Conservation (phyloP, 352 stramenopile genomes). For the Aphanomyces stellatus region DNA sequence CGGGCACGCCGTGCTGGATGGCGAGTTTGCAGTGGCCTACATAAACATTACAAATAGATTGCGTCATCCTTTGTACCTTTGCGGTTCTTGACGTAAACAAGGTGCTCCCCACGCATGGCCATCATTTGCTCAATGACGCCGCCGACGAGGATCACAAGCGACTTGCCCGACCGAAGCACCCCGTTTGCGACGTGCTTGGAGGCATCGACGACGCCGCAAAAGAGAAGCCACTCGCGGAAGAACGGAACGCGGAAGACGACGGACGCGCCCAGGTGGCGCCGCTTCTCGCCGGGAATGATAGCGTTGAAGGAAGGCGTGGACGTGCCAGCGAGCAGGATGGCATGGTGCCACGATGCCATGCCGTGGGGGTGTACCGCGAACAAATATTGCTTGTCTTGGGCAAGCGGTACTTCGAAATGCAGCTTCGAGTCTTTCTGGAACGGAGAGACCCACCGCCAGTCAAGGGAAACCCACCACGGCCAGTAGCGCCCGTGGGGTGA, state of each 20-base stretch:
- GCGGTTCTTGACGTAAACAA: slow-evolving; percentile 68
- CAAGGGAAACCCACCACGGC: slow-evolving; percentile 24
- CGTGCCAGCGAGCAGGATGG: slow-evolving; percentile 43
- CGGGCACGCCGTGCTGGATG: slow-evolving; percentile 59
- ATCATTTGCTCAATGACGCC: slow-evolving; percentile 81
- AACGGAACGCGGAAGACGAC: slow-evolving; percentile 68
- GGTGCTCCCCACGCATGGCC: slow-evolving; percentile 55
- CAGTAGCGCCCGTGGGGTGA: background rate
- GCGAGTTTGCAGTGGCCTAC: slow-evolving; percentile 59
- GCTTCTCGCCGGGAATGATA: slow-evolving; percentile 45
- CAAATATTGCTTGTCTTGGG: slow-evolving; percentile 59
- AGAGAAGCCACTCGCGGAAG: slow-evolving; percentile 70
- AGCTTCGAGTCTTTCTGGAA: slow-evolving; percentile 35
- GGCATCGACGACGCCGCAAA: slow-evolving; percentile 69
- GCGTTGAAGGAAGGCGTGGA: slow-evolving; percentile 65
- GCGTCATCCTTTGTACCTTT: slow-evolving; percentile 31
- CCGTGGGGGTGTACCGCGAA: slow-evolving; percentile 75
- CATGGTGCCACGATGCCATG: slow-evolving; percentile 61
- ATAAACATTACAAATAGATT: slow-evolving; percentile 4
- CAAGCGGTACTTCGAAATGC: slow-evolving; percentile 58
- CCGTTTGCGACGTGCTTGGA: slow-evolving; percentile 44
- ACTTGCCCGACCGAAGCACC: slow-evolving; percentile 54
- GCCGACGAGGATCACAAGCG: slow-evolving; percentile 68
- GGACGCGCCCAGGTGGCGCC: slow-evolving; percentile 57
- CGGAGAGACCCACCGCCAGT: slow-evolving; percentile 26